Conservation (phyloP, 306 rosid genomes). For the Cucumis sativus region Cucumber_9930_V3 NC_026661.2:14715501-14716000, state of each 20-base stretch:
- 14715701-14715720: conserved; percentile 94
- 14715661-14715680: neutral
- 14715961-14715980: neutral
- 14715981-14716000: neutral
- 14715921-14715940: neutral
- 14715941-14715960: neutral
- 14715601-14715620: too few species aligned
- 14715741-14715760: conserved; percentile 70
- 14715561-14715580: too few species aligned
- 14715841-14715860: neutral
- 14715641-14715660: neutral
- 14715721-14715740: conserved; percentile 86
- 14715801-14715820: neutral
- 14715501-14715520: neutral
- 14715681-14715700: conserved; percentile 96
- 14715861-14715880: neutral
- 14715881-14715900: neutral
- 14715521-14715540: too few species aligned
- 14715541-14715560: too few species aligned
- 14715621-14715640: too few species aligned
- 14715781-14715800: conserved; percentile 82
- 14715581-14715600: too few species aligned
- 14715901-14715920: neutral
- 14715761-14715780: conserved; percentile 93
- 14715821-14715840: neutral